Evolutionary conservation across 805 yeast genomes (phyloP), one percentile per base, ranked within the genome.

Genomic region (Metschnikowia drakensbergensis): DNA sequence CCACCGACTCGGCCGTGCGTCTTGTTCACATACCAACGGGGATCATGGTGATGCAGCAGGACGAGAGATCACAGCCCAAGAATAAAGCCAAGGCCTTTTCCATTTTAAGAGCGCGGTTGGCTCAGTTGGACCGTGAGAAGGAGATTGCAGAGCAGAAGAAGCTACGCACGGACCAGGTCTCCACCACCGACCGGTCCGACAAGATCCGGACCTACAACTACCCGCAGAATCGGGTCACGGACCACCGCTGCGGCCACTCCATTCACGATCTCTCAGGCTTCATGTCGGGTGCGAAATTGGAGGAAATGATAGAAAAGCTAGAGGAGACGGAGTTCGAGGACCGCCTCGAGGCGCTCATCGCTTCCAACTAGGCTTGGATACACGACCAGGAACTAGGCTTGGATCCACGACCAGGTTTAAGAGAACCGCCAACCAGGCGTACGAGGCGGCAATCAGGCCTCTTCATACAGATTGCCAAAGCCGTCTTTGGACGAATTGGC

Each of bases 1-100:
- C 96, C 10, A 94, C 98, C 0, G 98, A 92, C 62, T 89, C 97
- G 1, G 99, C 99, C 0, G 98, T 94, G 10, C 76, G 99, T 58
- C 70, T 94, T 27, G 89, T 92, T 1, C 99, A 94, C 68, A 72
- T 86, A 11, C 97, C 98, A 4, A 83, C 96, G 0, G 97, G 97
- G 3, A 82, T 88, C 35, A 83, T 82, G 4, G 97, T 94, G 2
- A 77, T 83, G 42, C 95, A 91, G 72, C 98, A 94, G 64, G 97
- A 94, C 63, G 96, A 89, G 61, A 72, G 99, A 53, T 91, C 97
- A 0, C 99, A 94, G 67, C 97, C 92, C 51, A 81, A 83, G 60
- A 94, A 94, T 66, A 91, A 88, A 63, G 97, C 96, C 11, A 88
- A 87, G 61, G 99, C 99, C 1, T 84, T 88, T 62, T 76, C 85